Evolutionary conservation across 768 basidiomycete genomes (phyloP).

Genomic region (Suillus spraguei): DNA sequence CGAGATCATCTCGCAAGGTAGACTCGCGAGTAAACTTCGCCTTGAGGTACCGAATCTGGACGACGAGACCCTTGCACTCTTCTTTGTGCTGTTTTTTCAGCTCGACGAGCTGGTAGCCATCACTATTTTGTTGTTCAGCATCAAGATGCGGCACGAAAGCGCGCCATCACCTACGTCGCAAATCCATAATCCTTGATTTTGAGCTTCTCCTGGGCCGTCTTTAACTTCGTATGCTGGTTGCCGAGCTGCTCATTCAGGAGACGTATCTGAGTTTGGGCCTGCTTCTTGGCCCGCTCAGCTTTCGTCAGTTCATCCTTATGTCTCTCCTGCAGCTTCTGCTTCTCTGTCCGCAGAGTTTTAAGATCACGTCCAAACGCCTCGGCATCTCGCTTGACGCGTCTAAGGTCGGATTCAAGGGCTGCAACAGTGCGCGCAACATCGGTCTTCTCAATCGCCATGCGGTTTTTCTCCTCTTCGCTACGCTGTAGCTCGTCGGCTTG

Average conservation of each 20-base stretch:
- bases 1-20: slow-evolving; percentile 71
- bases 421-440: slow-evolving; percentile 70
- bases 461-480: slow-evolving; percentile 64
- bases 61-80: slow-evolving; percentile 89
- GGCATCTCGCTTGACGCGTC: slow-evolving; percentile 74
- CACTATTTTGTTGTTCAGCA: slow-evolving; percentile 37
- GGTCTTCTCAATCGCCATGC: slow-evolving; percentile 60
- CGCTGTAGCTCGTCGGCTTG: slow-evolving; percentile 65
- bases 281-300: slow-evolving; percentile 67
- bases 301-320: slow-evolving; percentile 57
- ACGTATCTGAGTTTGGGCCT: slow-evolving; percentile 65
- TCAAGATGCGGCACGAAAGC: slow-evolving; percentile 8
- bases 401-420: slow-evolving; percentile 70
- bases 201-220: slow-evolving; percentile 48
- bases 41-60: slow-evolving; percentile 91
- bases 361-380: slow-evolving; percentile 80
- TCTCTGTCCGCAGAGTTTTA: slow-evolving; percentile 64
- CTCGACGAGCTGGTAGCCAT: slow-evolving; percentile 53
- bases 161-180: slow-evolving; percentile 46
- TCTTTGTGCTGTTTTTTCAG: slow-evolving; percentile 73
- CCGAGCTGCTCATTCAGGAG: slow-evolving; percentile 69
- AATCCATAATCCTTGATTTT: slow-evolving; percentile 61
- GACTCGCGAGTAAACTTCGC: slow-evolving; percentile 89
- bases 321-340: slow-evolving; percentile 58
- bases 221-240: slow-evolving; percentile 43